These are phyloP conservation scores for Moesziomyces globuligerus DNA, from an alignment of 1,284 basidiomycete genomes.

Conservation along the genomic window DNA sequence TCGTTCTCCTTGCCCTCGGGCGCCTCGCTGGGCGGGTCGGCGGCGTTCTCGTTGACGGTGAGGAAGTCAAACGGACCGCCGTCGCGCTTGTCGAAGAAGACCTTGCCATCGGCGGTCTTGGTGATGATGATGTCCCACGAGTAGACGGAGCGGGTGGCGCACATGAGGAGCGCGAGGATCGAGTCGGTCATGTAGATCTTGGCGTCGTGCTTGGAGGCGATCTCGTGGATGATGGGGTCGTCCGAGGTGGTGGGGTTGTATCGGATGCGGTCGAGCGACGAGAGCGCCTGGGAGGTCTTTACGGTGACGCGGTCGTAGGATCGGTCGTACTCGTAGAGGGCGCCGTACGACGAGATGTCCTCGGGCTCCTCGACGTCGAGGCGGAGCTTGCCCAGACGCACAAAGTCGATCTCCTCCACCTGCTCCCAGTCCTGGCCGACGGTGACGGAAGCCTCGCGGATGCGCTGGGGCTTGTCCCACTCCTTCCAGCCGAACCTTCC, in stretches of 20 bases:
- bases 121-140: slow-evolving; percentile 99
- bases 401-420: slow-evolving; percentile 97
- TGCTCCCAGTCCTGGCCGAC: slow-evolving; percentile 92
- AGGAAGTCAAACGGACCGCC: slow-evolving; percentile 96
- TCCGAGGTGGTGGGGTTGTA: slow-evolving; percentile 98
- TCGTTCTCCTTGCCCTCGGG: slow-evolving; percentile 58
- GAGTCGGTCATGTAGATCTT: slow-evolving; percentile 95
- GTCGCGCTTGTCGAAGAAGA: slow-evolving; percentile 94
- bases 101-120: slow-evolving; percentile 83
- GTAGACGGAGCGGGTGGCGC: slow-evolving; percentile 91
- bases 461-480: slow-evolving; percentile 90
- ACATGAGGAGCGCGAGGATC: slow-evolving; percentile 96
- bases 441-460: slow-evolving; percentile 91
- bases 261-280: slow-evolving; percentile 91
- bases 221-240: slow-evolving; percentile 74
- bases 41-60: slow-evolving; percentile 98
- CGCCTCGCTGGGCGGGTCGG: slow-evolving; percentile 88
- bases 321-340: slow-evolving; percentile 92
- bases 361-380: slow-evolving; percentile 76
- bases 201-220: slow-evolving; percentile 71
- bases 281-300: slow-evolving; percentile 87
- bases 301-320: slow-evolving; percentile 90
- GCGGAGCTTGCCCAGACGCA: slow-evolving; percentile 87
- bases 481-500: slow-evolving; percentile 86
- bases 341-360: slow-evolving; percentile 79